Base-by-base conservation (phyloP, 176 grass and related monocot species). In the Paspalum vaginatum region DNA sequence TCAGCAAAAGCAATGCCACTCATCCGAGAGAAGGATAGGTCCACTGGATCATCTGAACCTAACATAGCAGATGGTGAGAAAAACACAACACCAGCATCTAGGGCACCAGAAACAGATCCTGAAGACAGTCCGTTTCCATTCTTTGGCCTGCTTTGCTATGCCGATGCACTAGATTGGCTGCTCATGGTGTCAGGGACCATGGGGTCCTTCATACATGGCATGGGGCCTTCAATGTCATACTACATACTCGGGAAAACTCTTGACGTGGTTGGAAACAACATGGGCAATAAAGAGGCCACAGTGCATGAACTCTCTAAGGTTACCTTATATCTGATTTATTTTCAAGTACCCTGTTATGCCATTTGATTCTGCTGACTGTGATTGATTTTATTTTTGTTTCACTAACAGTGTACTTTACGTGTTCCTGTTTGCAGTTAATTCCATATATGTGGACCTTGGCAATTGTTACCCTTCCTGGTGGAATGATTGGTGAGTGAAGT, bases 391-490 rank as follows among this genome's bases (percentile, higher is more conserved):
- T 27, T 79, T 42, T 81, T 69, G 21, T 87, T 65, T 37, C 22
- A 70, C 42, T 87, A 59, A 87, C 11, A 52, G 11, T 12, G 9
- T 61, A 61, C 18, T 87, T 81, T 45, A 27, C 12, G 53, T 87
- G 17, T 54, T 76, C 45, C 16, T 70, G 13, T 77, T 50, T 80
- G 74, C 51, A 89, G 90, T 78, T 89, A 61, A 41, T 92, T 83
- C 90, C 86, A 40, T 89, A 66, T 84, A 87, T 86, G 79, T 92
- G 90, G 86, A 76, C 64, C 21, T 88, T 92, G 80, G 90, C 90
- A 80, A 79, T 86, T 76, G 77, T 88, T 60, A 92, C 86, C 13
- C 86, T 89, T 65, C 90, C 90, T 72, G 90, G 69, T 24, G 90
- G 90, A 80, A 88, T 92, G 18, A 67, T 89, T 49, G 90, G 90